Evolutionary conservation across 345 rosid species (phyloP), one percentile per base, ranked within the genome.

Genomic region (Citrus inodora): DNA sequence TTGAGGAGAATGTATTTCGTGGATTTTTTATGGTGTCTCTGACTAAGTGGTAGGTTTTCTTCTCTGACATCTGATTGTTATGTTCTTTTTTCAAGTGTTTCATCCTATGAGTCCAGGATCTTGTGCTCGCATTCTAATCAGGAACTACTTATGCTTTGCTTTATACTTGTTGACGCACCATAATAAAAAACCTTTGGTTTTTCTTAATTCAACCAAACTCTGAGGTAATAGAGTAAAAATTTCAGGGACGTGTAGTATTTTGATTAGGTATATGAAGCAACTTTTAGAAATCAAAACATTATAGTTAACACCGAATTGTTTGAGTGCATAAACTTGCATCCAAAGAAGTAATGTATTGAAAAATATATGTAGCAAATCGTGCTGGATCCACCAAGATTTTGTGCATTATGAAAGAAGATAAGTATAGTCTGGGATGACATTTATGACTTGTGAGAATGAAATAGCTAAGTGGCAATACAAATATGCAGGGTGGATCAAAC

Each of bases 1-100:
- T 96, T 46, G 99, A 96, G 84, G 99, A 96, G 86, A 92, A 93
- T 5, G 86, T 96, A 21, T 95, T 96, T 84, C 97, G 99, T 75
- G 99, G 98, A 55, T 96, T 96, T 87, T 88, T 96, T 67, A 89
- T 96, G 99, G 93, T 89, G 66, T 88, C 97, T 66, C 83, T 96
- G 67, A 96, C 99, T 78, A 96, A 92, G 85, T 96, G 99, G 99
- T 93, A 88, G 55, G 35, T 13, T 33, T 73, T 48, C 62, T 71
- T 73, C 61, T 64, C 72, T 61, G 11, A 11, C 76, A 46, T 71
- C 73, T 63, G 32, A 40, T 21, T 62, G 51, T 21, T 38, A 37
- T 73, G 58, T 62, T 81, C 17, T 40, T 56, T 58, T 67, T 61
- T 5, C 59, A n/a, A 17, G 59, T 53, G 67, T 71, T 72, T 37